phyloP scores from a whole-genome alignment of 2,329 filamentous ascomycete species.

The Aureobasidium uvarum region DNA sequence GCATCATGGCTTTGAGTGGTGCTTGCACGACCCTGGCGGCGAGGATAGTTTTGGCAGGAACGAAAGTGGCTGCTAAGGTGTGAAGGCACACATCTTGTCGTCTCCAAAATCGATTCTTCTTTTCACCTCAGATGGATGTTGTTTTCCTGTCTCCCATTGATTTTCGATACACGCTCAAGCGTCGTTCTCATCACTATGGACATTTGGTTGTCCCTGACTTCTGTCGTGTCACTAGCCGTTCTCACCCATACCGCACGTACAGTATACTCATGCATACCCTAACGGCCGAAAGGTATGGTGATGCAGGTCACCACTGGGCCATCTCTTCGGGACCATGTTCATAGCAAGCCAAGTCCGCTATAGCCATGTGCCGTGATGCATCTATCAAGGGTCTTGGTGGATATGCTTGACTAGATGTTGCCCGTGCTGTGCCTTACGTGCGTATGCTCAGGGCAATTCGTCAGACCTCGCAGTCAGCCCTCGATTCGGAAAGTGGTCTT shows the following conservation, averaged over 20 bases:
- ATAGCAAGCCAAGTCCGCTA: not conserved
- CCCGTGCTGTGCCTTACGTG: not conserved
- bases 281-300: not conserved
- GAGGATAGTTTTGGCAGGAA: slow-evolving; percentile 40
- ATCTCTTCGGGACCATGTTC: too few species aligned
- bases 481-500: not conserved
- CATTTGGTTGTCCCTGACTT: too few species aligned
- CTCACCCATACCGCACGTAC: not conserved
- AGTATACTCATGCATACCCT: not conserved
- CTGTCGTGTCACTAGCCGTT: too few species aligned
- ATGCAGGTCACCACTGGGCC: not conserved
- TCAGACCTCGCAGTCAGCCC: not conserved
- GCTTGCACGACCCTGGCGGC: slow-evolving; percentile 41
- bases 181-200: too few species aligned
- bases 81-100: not conserved
- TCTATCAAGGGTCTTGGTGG: too few species aligned
- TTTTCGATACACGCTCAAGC: too few species aligned
- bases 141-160: not conserved
- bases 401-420: not conserved
- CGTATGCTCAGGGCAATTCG: not conserved
- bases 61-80: slow-evolving; percentile 26
- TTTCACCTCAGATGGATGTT: not conserved
- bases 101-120: too few species aligned
- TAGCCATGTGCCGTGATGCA: not conserved
- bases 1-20: slow-evolving; percentile 52